Percentiles rank a stretch among this genome's conserved stretches.
These are phyloP conservation scores for Camptophora hylomeconis DNA, from an alignment of 2,329 filamentous ascomycete genomes.

Conservation along the genomic window DNA sequence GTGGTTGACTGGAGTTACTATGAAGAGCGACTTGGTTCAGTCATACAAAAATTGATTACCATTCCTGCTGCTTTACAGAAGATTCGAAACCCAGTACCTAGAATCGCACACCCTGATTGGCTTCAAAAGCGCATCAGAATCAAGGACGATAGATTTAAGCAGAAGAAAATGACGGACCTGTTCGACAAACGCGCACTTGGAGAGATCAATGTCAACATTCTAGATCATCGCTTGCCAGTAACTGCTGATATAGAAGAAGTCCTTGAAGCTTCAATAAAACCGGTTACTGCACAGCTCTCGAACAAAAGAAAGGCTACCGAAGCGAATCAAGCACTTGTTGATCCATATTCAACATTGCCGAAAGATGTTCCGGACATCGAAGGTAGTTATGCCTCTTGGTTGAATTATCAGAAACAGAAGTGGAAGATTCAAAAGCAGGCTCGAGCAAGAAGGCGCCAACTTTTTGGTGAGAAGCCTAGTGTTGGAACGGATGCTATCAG, in stretches of 20 bases:
- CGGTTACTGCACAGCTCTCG: constrained; percentile 47
- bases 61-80: constrained; percentile 96
- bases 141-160: constrained; percentile 95
- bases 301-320: constrained; percentile 61
- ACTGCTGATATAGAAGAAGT: constrained; percentile 69
- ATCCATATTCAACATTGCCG: constrained; percentile 74
- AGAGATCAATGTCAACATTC: constrained; percentile 36
- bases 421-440: constrained; percentile 97
- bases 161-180: constrained; percentile 94
- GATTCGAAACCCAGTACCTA: constrained; percentile 82
- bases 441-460: constrained; percentile 67
- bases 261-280: constrained; percentile 53
- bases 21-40: constrained; percentile 82
- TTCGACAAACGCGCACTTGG: constrained; percentile 50
- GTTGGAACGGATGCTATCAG: constrained; percentile 49
- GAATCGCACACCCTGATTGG: constrained; percentile 93
- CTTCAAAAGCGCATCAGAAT: constrained; percentile 82
- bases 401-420: constrained; percentile 94
- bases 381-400: constrained; percentile 74
- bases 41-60: constrained; percentile 97
- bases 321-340: constrained; percentile 40
- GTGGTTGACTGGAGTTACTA: constrained; percentile 98
- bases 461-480: constrained; percentile 75
- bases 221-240: constrained; percentile 43
- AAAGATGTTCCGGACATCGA: constrained; percentile 72